phyloP scores from a whole-genome alignment of 2,329 filamentous ascomycete species.

The Colletotrichum zoysiae region DNA sequence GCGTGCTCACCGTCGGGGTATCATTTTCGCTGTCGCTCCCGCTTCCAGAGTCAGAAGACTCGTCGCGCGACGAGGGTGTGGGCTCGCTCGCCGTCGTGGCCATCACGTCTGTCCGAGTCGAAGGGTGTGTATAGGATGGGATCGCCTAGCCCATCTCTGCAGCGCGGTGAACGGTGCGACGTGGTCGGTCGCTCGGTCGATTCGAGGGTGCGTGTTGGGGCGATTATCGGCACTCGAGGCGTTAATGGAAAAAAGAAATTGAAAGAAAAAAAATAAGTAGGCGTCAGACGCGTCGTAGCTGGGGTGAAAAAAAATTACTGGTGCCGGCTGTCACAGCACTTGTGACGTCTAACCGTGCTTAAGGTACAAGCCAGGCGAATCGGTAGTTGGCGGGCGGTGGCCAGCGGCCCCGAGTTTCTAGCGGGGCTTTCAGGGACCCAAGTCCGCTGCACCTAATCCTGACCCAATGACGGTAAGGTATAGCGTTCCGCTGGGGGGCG shows the following conservation, averaged over 20 bases:
- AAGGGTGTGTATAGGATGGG: not conserved
- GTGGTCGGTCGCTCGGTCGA: conserved; percentile 6
- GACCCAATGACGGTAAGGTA: not conserved
- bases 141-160: conserved; percentile 32
- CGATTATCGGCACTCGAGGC: not conserved
- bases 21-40: conserved; percentile 53
- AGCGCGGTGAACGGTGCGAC: conserved; percentile 7
- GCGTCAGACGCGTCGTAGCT: conserved; percentile 28
- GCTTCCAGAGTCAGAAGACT: conserved; percentile 43
- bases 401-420: not conserved
- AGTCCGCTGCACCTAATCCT: not conserved
- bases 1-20: conserved; percentile 46
- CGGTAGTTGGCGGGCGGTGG: conserved; percentile 11
- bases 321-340: conserved; percentile 30
- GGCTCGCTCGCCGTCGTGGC: conserved; percentile 29
- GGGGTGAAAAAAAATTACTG: conserved; percentile 23
- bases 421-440: conserved; percentile 7
- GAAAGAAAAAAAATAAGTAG: not conserved
- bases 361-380: conserved; percentile 7
- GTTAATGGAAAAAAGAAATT: not conserved
- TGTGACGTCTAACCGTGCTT: conserved; percentile 33
- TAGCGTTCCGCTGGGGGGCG: not conserved
- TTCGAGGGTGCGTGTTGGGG: conserved; percentile 8
- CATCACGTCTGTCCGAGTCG: conserved; percentile 34
- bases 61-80: conserved; percentile 34